Base-by-base conservation (phyloP, 2,329 filamentous ascomycete genomes). In the Endothia cerciana region DNA sequence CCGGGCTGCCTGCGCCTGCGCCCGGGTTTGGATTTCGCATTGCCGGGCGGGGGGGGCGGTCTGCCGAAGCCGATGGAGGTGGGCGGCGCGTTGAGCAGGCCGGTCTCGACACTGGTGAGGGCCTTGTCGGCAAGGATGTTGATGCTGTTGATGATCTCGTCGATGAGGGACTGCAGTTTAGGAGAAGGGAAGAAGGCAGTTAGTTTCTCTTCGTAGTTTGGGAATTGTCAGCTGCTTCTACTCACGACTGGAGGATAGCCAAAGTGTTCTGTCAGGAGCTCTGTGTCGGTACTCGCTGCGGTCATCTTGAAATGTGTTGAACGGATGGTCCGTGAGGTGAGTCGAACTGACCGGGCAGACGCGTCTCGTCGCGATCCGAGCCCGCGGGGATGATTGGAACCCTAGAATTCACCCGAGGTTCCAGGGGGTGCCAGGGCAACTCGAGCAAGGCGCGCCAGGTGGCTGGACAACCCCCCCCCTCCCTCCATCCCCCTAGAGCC, bases 61-160 rank as follows among this genome's bases (percentile, higher is more conserved):
- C 63, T 65, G 73, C 85, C 84, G 81, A 97, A 98, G n/a, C 95
- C 95, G 41, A 99, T 86, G 17, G 87, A 84, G 33, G 89, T 83
- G 0, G 94, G 91, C 1, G 91, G 87, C 2, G 91, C 89, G 60
- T 85, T 85, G 59, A 92, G 83, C 25, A 99, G 88, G 1, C 92
- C 92, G 64, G 88, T 87, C 78, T 98, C 95, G 70, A 98, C 89
- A 68, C 91, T 92, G 73, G 92, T 92, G 73, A 97, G 89, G 63
- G 93, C 94, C 77, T 91, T 91, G 79, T 97, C 95, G 73, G 95
- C 91, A 73, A 97, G 87, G 74, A 94, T 92, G 81, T 98, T 99
- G 77, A 97, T 89, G 64, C 91, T 91, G 82, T 98, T 97, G 81
- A 98, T 97, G 72, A 98, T 94, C 80, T 98, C 94, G 86, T 99